Evolutionary conservation across 2,329 filamentous ascomycete genomes (phyloP).

Genomic region (Penicillium sp.): DNA sequence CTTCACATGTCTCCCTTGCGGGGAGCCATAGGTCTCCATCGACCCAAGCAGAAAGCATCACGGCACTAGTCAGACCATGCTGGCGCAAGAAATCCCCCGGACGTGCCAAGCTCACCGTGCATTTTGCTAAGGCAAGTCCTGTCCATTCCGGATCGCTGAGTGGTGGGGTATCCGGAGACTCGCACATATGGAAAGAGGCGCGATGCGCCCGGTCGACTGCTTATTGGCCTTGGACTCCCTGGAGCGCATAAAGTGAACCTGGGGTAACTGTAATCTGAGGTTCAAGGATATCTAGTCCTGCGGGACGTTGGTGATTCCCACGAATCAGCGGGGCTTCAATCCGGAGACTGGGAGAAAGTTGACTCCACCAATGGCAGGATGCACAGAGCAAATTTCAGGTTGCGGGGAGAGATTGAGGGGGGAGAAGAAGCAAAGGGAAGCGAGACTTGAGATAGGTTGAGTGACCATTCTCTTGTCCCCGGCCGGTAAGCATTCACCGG

Average conservation of each 20-base stretch:
- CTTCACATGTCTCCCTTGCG: no score
- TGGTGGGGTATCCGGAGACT: constrained; percentile 28
- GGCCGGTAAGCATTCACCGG: no score
- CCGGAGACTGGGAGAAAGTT: constrained; percentile 16
- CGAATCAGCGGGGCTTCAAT: constrained; percentile 24
- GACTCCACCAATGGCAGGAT: constrained; percentile 35
- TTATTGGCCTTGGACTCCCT: constrained; percentile 13
- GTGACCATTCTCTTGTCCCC: no score
- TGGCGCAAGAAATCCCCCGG: constrained; percentile 10
- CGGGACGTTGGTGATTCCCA: constrained; percentile 24
- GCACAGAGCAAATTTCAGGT: no score
- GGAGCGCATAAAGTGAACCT: constrained; percentile 6
- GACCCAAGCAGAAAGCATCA: constrained; percentile 12
- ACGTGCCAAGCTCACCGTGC: constrained; percentile 21
- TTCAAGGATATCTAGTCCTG: constrained; percentile 35
- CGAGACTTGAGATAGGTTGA: neutral
- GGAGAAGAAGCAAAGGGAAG: no score
- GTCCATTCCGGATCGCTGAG: constrained; percentile 24
- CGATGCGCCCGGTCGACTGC: neutral
- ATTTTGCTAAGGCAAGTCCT: constrained; percentile 16
- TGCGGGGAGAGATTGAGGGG: no score
- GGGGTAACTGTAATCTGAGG: constrained; percentile 28
- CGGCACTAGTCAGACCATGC: constrained; percentile 14
- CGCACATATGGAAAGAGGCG: constrained; percentile 8
- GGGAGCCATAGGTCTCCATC: constrained; percentile 3